These are phyloP conservation scores for Miamiensis avidus DNA, from an alignment of 169 alveolate genomes.

Conservation along the genomic window DNA sequence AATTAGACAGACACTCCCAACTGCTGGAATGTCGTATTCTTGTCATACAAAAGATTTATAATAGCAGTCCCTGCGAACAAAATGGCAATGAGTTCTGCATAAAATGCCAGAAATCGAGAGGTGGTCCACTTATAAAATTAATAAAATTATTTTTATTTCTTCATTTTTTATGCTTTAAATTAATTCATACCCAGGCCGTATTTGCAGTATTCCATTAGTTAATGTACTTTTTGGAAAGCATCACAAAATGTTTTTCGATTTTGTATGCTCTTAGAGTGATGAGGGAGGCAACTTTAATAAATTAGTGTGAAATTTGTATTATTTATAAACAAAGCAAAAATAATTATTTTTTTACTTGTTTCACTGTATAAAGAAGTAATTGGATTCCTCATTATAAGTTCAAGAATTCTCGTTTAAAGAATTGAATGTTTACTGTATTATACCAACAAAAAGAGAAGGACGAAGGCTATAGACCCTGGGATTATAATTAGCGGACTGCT, in stretches of 20 bases:
- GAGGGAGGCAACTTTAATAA: not conserved
- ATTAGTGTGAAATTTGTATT: not conserved
- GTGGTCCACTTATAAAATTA: not conserved
- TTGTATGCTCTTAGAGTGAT: not conserved
- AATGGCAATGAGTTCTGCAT: not conserved
- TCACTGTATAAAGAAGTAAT: not conserved
- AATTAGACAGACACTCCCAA: not conserved
- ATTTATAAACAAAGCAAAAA: too few relatives aligned
- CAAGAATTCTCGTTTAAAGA: not conserved
- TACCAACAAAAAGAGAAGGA: too few relatives aligned
- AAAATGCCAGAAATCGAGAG: not conserved
- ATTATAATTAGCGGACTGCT: not conserved
- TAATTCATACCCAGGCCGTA: not conserved
- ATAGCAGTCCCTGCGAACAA: not conserved
- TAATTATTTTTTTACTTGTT: not conserved
- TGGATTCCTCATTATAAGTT: not conserved
- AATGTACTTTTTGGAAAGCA: too few relatives aligned
- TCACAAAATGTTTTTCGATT: not conserved
- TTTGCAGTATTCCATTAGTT: not conserved
- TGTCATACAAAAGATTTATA: not conserved
- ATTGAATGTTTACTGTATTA: too few relatives aligned
- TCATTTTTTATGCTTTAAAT: too few relatives aligned
- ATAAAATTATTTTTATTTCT: too few relatives aligned
- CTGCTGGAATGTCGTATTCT: not conserved
- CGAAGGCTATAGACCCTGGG: not conserved